Conservation (phyloP, 2,329 filamentous ascomycete species). For the Dactylellina cionopaga region DNA sequence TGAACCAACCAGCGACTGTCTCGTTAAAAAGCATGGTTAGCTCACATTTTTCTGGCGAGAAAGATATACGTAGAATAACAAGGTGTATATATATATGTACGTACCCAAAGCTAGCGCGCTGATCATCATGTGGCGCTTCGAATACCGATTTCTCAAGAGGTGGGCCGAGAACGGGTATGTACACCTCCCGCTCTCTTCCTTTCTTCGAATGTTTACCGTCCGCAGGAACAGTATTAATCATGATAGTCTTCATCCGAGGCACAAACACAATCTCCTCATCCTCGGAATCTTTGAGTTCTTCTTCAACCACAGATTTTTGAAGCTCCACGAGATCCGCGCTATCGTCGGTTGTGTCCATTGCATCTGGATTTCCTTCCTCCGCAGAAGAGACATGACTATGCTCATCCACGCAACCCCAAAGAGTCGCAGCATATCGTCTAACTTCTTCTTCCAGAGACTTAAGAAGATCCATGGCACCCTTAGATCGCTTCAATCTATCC, state of each 20-base stretch:
- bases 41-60: conserved; percentile 3
- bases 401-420: conserved; percentile 53
- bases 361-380: conserved; percentile 55
- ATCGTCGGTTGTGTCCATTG: conserved; percentile 65
- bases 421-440: conserved; percentile 61
- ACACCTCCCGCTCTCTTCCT: conserved; percentile 65
- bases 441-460: conserved; percentile 87
- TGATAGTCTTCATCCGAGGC: conserved; percentile 52
- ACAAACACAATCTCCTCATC: conserved; percentile 95
- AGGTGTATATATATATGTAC: no score
- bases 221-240: conserved; percentile 65
- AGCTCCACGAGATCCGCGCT: conserved; percentile 60
- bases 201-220: conserved; percentile 62
- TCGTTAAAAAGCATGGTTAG: conserved; percentile 25
- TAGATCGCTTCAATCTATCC: conserved; percentile 77
- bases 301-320: conserved; percentile 57
- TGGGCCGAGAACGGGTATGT: conserved; percentile 60
- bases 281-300: conserved; percentile 62
- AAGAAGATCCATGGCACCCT: conserved; percentile 80
- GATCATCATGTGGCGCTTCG: conserved; percentile 79
- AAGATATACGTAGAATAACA: no score
- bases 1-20: conserved; percentile 88
- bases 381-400: conserved; percentile 54
- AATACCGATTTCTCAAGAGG: conserved; percentile 78
- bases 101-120: conserved; percentile 82